phyloP scores from a whole-genome alignment of 2,329 filamentous ascomycete species.

The Lizonia empirigonia region DNA sequence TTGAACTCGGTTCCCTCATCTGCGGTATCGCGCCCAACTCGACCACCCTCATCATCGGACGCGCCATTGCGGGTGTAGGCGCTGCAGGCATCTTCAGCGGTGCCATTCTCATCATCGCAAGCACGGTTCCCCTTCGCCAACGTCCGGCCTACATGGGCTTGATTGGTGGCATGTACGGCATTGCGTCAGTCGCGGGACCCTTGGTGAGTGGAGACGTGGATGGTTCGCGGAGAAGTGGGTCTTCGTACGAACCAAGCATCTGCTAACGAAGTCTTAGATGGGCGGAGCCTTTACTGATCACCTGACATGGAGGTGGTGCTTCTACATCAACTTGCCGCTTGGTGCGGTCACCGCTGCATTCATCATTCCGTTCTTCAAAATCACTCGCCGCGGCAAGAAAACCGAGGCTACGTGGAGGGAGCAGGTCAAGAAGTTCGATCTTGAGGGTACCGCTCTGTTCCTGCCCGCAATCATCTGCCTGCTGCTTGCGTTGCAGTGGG shows the following conservation, averaged over 20 bases:
- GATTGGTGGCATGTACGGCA: conserved; percentile 57
- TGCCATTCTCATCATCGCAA: conserved; percentile 55
- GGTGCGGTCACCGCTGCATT: conserved; percentile 52
- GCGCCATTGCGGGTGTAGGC: conserved; percentile 58
- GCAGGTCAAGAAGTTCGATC: conserved; percentile 54
- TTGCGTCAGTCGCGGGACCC: conserved; percentile 56
- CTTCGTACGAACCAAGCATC: conserved; percentile 11
- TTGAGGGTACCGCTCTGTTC: conserved; percentile 52
- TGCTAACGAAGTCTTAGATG: conserved; percentile 44
- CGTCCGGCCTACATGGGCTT: conserved; percentile 57
- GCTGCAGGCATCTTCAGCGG: conserved; percentile 58
- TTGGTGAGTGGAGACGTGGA: conserved; percentile 39
- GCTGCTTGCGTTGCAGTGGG: conserved; percentile 58
- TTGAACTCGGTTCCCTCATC: conserved; percentile 59
- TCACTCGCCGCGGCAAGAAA: conserved; percentile 43
- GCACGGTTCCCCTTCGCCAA: conserved; percentile 52
- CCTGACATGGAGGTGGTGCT: conserved; percentile 56
- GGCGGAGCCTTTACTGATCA: conserved; percentile 55
- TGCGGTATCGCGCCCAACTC: conserved; percentile 59
- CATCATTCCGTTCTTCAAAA: conserved; percentile 49
- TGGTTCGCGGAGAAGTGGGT: conserved; percentile 10
- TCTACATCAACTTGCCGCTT: conserved; percentile 57
- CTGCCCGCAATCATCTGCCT: conserved; percentile 56
- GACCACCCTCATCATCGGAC: conserved; percentile 57
- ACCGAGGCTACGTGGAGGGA: conserved; percentile 42